These are phyloP conservation scores for Ormosia semicastrata DNA, from an alignment of 306 rosid species.

Conservation along the genomic window DNA sequence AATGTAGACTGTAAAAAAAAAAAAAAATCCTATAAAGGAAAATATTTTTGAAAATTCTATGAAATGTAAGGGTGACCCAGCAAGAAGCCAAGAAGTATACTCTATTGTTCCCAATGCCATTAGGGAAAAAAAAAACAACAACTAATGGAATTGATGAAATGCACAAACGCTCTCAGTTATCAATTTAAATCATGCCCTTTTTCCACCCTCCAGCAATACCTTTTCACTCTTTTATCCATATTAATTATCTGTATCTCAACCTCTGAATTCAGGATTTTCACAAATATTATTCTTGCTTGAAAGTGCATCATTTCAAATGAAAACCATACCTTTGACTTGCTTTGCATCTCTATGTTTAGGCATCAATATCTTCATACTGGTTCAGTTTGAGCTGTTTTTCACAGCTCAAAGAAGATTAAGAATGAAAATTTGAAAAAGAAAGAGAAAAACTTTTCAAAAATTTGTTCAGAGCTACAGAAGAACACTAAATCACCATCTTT, in stretches of 20 bases:
- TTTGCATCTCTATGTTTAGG: not conserved
- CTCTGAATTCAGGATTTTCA: not conserved
- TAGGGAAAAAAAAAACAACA: not conserved
- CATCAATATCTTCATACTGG: not conserved
- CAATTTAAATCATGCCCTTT: not conserved
- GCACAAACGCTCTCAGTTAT: not conserved
- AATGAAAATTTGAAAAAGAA: not conserved
- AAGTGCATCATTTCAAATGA: not conserved
- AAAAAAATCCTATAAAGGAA: not conserved
- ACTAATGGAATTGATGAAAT: not conserved
- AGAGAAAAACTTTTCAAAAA: not conserved
- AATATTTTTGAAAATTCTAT: not conserved
- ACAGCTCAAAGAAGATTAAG: slow-evolving; percentile 14
- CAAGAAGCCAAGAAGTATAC: not conserved
- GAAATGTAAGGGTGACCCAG: not conserved
- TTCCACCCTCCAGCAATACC: not conserved
- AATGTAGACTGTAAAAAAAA: not conserved
- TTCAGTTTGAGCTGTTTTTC: not conserved
- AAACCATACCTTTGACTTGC: not conserved
- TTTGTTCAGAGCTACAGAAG: not conserved
- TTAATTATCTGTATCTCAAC: not conserved
- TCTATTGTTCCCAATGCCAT: not conserved
- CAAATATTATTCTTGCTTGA: not conserved
- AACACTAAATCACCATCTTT: not conserved
- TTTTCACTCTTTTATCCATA: not conserved